These are phyloP conservation scores for Straminergon stramineum DNA, from an alignment of 225 moss, liverwort and hornwort genomes.

Conservation along the genomic window DNA sequence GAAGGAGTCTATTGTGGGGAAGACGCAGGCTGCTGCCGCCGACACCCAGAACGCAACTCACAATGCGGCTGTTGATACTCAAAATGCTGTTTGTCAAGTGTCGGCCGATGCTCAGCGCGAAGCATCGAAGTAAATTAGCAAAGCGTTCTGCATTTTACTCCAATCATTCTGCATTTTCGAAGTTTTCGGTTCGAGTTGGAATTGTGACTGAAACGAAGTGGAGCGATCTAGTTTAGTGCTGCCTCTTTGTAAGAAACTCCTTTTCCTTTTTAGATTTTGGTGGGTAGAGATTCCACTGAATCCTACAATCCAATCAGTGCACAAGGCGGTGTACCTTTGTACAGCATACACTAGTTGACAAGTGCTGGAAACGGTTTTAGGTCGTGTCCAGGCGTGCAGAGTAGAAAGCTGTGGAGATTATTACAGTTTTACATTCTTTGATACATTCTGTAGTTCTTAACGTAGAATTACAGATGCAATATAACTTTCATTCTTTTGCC, in stretches of 20 bases:
- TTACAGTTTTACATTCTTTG: background rate
- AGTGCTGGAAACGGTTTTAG: background rate
- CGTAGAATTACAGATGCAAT: background rate
- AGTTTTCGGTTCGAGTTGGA: background rate
- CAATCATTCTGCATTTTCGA: background rate
- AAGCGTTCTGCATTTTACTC: background rate
- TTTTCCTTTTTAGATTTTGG: background rate
- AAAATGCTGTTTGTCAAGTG: background rate
- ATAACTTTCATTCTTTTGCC: background rate
- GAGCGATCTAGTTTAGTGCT: too few species aligned
- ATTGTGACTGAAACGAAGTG: background rate
- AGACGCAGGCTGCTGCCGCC: constrained; percentile 1
- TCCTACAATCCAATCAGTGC: background rate
- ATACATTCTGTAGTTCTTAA: background rate
- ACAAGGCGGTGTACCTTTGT: background rate
- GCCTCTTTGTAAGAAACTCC: background rate
- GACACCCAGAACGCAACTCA: background rate
- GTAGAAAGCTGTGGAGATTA: background rate
- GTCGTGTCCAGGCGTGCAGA: background rate
- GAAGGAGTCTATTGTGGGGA: constrained; percentile 17
- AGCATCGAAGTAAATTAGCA: background rate
- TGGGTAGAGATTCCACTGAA: background rate
- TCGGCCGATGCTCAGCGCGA: background rate
- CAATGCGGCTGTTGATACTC: background rate
- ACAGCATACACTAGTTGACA: background rate